Evolutionary conservation across 179 eudicot genomes (phyloP), one percentile per base, ranked within the genome.

Genomic region (Vitellaria paradoxa): DNA sequence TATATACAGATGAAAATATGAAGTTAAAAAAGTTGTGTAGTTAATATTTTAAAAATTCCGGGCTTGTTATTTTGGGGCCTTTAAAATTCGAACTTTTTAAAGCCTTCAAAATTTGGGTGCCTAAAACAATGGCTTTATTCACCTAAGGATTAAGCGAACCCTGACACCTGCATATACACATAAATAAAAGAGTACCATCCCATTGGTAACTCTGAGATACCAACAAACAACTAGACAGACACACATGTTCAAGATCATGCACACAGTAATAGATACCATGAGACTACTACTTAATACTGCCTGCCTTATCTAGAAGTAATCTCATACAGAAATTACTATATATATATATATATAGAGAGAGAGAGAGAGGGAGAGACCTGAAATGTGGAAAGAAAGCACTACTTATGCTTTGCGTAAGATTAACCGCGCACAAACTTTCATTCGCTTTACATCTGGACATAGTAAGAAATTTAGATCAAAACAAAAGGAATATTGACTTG

Each of bases 321-420:
- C 55, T 59, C 56, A 67, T 37, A 3, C 7, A 57, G 17, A 72
- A 56, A 30, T 11, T 30, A 2, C 46, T n/a, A n/a, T n/a, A 0
- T 42, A 63, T 23, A 24, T 12, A 56, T 26, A 73, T 10, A 30
- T 3, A 50, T 2, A 30, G 37, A 30, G 37, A 30, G 37, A 30
- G 37, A 30, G 37, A 30, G 37, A 30, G 52, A 30, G 18, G 20
- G n/a, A 40, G 53, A 80, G 84, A 96, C 99, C 98, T 93, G 87
- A 96, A 96, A 65, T 83, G 80, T 21, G 98, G 99, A 77, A 88
- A 83, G 82, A 89, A 89, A 78, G 96, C 97, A 86, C 99, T 96
- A 71, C 89, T 86, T 46, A 88, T 89, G 82, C 86, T 87, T 78
- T 78, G 77, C 50, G 96, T 92, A 78, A 96, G 77, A 68, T 83